Evolutionary conservation across 2,329 filamentous ascomycete genomes (phyloP), one percentile per base, ranked within the genome.

Genomic region (Sordariomycetes sp.): DNA sequence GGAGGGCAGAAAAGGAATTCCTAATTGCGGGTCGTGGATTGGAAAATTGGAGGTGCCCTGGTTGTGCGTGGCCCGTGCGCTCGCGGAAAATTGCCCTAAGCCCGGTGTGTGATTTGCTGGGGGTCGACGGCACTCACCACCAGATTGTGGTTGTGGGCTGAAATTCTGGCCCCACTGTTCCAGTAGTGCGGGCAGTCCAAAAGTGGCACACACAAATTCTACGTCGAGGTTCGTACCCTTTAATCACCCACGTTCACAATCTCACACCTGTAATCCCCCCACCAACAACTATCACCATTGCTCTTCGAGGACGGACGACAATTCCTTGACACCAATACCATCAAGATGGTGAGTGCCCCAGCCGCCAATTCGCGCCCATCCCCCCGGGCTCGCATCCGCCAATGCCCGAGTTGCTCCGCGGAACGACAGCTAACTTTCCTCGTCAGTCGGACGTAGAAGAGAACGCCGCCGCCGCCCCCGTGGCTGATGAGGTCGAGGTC

Each of bases 381-480:
- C 36, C 52, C 17, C 7, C 15, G 15, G 52, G 36, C 15, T 36
- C 8, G 52, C 20, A 24, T n/a, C 10, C n/a, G 15, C 15, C 52
- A n/a, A 3, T 20, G 20, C 36, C 34, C 36, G n/a, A 5, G 32
- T 36, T 17, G 6, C 2, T 7, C n/a, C 39, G 53, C 10, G 17
- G 36, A 42, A 39, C 4, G 34, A 7, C 20, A 17, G 52, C 61
- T 62, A 62, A 61, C 56, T 17, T 15, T 15, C 28, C 36, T 24
- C 59, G 59, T 62, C 66, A 96, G 94, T 97, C 92, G 90, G 92
- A 97, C 90, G 92, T 92, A 97, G 94, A 97, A 96, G 92, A 97
- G 87, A 90, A 86, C 78, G 87, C 84, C 77, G 85, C 86, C 76
- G 90, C 83, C 72, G 74, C 76, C 71, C 28, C 28, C 28, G 28